Evolutionary conservation across 225 moss, liverwort and hornwort genomes (phyloP).

Genomic region (Pleurozium schreberi): DNA sequence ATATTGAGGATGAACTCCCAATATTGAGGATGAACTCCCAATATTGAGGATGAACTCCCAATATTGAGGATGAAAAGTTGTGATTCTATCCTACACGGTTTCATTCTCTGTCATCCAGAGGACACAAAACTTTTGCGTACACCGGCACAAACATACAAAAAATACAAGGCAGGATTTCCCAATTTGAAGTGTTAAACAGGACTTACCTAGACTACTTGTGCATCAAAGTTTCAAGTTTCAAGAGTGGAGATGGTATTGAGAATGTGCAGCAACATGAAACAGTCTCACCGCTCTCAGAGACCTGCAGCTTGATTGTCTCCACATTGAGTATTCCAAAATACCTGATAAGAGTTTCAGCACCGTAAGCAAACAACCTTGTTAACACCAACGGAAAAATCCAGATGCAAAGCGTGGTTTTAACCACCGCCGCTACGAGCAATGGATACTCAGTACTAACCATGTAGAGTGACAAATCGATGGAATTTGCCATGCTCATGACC

Average conservation of each 20-base stretch:
- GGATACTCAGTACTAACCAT: background rate
- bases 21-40: no score
- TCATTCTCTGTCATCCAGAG: no score
- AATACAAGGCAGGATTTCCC: background rate
- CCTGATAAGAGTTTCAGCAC: background rate
- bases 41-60: no score
- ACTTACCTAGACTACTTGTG: background rate
- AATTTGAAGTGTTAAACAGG: background rate
- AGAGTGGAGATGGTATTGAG: background rate
- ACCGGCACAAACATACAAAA: background rate
- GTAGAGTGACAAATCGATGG: background rate
- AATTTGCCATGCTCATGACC: background rate
- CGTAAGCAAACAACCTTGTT: background rate
- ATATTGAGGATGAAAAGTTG: no score
- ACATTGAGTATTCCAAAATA: background rate
- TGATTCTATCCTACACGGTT: no score
- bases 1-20: no score
- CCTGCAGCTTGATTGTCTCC: background rate
- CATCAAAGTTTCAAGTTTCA: background rate
- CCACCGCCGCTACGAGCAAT: background rate
- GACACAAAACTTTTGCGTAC: background rate
- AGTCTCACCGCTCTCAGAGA: background rate
- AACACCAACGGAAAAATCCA: background rate
- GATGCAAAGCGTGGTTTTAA: background rate
- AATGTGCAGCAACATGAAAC: background rate